phyloP scores from a whole-genome alignment of 306 rosid genomes.

The Psophocarpus tetragonolobus region DNA sequence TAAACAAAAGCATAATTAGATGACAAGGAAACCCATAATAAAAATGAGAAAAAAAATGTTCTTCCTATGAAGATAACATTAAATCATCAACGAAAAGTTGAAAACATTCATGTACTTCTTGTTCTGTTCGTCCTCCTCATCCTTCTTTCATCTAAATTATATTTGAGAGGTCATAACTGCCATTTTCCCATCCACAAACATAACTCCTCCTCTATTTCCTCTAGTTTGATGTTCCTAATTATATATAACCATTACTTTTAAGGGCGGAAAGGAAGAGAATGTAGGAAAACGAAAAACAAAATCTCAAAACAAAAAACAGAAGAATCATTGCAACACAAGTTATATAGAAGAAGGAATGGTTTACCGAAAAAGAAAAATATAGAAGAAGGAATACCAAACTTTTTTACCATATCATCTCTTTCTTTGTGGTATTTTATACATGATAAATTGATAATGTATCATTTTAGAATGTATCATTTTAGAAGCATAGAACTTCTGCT shows the following conservation, averaged over 20 bases:
- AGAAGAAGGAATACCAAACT: conserved; percentile 23
- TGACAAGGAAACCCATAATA: neutral
- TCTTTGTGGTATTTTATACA: conserved; percentile 30
- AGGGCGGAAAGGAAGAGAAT: conserved; percentile 33
- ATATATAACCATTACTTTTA: conserved; percentile 60
- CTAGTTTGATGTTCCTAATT: conserved; percentile 61
- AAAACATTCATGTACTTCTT: neutral
- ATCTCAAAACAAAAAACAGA: conserved; percentile 15
- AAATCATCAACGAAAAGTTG: neutral
- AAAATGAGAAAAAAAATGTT: neutral
- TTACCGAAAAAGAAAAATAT: neutral
- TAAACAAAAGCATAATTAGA: neutral
- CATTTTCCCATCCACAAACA: conserved; percentile 40
- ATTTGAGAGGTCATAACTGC: conserved; percentile 33
- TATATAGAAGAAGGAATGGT: neutral
- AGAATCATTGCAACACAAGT: neutral
- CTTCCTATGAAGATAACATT: conserved; percentile 41
- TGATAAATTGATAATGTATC: conserved; percentile 24
- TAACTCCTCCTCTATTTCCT: conserved; percentile 63
- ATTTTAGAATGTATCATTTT: conserved; percentile 36
- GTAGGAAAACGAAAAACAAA: neutral
- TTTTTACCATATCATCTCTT: conserved; percentile 51
- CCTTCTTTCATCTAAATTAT: neutral
- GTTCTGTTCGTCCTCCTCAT: neutral
- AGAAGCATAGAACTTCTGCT: conserved; percentile 50